Base-by-base conservation (phyloP, 2,329 filamentous ascomycete species). In the Leptodontidium sp. region DNA sequence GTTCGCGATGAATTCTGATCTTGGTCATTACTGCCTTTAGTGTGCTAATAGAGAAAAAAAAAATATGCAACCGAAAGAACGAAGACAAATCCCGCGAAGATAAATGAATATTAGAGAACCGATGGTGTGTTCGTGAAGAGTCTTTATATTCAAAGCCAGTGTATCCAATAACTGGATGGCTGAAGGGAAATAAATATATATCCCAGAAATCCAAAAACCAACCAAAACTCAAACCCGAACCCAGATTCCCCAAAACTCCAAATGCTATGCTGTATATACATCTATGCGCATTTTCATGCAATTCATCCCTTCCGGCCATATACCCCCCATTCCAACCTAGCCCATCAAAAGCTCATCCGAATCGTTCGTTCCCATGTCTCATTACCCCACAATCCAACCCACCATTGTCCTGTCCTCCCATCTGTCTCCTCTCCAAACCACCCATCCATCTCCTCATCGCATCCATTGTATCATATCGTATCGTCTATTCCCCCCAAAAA, bases 211-310 rank as follows among this genome's bases (percentile, higher is more conserved):
- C 43, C 29, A 32, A 32, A 12, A 52, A 12, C 24, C 17, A 21
- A 17, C 4, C 4, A 14, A 43, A 61, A 11, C 40, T 9, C n/a
- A 26, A 26, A 15, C n/a, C 14, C 14, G n/a, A 47, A 47, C 12
- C 35, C 21, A 45, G 24, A 40, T 40, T 4, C 35, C 24, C 40
- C 40, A n/a, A 61, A 57, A 67, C 35, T 64, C 49, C 58, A 61
- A 68, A 63, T 57, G 50, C 61, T 49, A 64, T 68, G 66, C 66
- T 70, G 65, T 72, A 66, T 64, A 68, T 67, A 71, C 52, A 65
- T 52, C 57, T 67, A 61, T 62, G 40, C 29, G 40, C 55, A 64
- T 61, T 32, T 32, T 53, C 45, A 43, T 53, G 21, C 58, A 49
- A 49, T 52, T 43, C 29, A 64, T 64, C 14, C 50, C 15, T 40